Evolutionary conservation across 1,284 basidiomycete genomes (phyloP).

Genomic region (Earliella scabrosa): DNA sequence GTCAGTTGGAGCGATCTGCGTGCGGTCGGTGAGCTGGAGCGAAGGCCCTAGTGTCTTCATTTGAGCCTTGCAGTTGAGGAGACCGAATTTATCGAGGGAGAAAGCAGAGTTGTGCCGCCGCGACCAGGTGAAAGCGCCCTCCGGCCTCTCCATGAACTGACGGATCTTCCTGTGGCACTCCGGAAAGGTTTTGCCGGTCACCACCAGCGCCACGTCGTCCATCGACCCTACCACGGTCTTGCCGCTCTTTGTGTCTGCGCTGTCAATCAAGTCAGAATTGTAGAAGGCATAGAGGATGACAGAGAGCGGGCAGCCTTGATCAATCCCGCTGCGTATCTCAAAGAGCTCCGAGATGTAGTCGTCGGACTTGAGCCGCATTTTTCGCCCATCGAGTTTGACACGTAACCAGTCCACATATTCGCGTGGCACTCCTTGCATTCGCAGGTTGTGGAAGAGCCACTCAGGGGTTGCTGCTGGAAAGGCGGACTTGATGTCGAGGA

Average conservation of each 20-base stretch:
- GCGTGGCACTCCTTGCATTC: constrained; percentile 30
- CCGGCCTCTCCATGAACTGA: neutral
- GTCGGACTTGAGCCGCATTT: constrained; percentile 31
- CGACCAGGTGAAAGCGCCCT: constrained; percentile 30
- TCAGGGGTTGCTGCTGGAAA: constrained; percentile 40
- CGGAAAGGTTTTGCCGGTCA: constrained; percentile 15
- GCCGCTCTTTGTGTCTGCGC: constrained; percentile 6
- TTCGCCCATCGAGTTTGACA: constrained; percentile 24
- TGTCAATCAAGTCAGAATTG: constrained; percentile 33
- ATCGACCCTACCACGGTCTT: constrained; percentile 31
- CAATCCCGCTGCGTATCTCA: constrained; percentile 29
- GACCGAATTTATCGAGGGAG: constrained; percentile 29
- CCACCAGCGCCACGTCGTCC: constrained; percentile 31
- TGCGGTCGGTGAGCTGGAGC: constrained; percentile 2
- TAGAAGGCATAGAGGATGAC: constrained; percentile 38
- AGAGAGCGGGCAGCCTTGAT: constrained; percentile 40
- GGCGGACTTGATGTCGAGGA: constrained; percentile 45
- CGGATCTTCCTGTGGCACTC: constrained; percentile 22
- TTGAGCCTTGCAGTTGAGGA: constrained; percentile 14
- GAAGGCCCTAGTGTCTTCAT: constrained; percentile 11
- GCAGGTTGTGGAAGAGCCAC: constrained; percentile 38
- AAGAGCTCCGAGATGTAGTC: constrained; percentile 32
- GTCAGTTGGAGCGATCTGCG: constrained; percentile 10
- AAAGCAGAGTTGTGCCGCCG: constrained; percentile 27
- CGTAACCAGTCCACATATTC: constrained; percentile 29